Evolutionary conservation across 2,329 filamentous ascomycete genomes (phyloP), one percentile per base, ranked within the genome.

Genomic region (Claviceps spartinae): DNA sequence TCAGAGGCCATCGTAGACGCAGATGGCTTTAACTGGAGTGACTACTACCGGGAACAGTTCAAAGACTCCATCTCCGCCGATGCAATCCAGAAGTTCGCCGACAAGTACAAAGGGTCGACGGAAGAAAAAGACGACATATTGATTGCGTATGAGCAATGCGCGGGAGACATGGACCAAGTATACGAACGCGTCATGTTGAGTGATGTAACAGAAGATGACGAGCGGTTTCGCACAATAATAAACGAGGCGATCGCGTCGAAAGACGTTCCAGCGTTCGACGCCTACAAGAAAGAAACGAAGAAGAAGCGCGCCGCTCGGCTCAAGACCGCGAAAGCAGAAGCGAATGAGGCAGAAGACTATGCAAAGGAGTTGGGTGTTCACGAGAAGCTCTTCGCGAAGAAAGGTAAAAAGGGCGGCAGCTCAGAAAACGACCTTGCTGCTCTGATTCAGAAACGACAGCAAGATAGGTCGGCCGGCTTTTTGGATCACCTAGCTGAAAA

Each of bases 161-260:
- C 88, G 62, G 93, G 93, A 37, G 75, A 86, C 55, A 82, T 97
- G 79, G 79, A 85, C 60, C 69, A 68, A 18, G 70, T 98, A 1
- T 97, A 94, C 67, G 80, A 89, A 63, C 72, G 73, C 0, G 85
- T 98, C 42, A 95, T 98, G 82, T 75, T 96, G 45, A 94, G 88
- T 59, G 78, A 91, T 62, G 82, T 89, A 9, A 63, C 88, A 2
- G 81, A 85, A 51, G 93, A 98, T 59, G 93, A 98, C 59, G 83
- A 85, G 51, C 77, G 93, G 8, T 96, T 95, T 69, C 78, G 88
- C 14, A 68, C 63, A 16, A 87, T 95, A 45, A 88, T 98, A 51
- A 81, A 95, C 62, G 74, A 81, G 38, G 93, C 89, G 3, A 93
- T 98, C 61, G 72, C 75, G 38, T 74, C 71, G 4, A 79, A 80